These are phyloP conservation scores for Phytophthora litchii DNA, from an alignment of 352 stramenopile genomes.

Conservation along the genomic window DNA sequence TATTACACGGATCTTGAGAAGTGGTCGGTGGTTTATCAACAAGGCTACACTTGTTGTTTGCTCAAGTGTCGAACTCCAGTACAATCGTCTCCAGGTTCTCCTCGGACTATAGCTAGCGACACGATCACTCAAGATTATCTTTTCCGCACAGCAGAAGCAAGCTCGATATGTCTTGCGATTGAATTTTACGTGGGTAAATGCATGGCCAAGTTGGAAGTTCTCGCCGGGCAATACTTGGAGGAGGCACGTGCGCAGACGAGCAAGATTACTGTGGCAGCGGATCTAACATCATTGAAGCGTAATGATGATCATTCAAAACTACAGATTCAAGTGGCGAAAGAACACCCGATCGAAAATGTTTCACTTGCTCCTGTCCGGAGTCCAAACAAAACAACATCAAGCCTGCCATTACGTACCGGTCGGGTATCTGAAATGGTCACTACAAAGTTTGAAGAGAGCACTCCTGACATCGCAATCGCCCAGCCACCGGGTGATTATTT, in stretches of 20 bases:
- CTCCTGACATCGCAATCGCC: not conserved
- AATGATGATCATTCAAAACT: conserved; percentile 6
- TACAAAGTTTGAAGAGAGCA: not conserved
- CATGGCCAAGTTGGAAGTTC: conserved; percentile 76
- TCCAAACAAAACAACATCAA: not conserved
- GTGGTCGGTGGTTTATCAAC: conserved; percentile 68
- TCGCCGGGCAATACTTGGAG: conserved; percentile 40
- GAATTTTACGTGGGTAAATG: conserved; percentile 84
- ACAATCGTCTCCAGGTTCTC: conserved; percentile 12
- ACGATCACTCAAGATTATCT: conserved; percentile 53
- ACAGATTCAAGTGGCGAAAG: conserved; percentile 8
- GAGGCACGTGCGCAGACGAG: conserved; percentile 8
- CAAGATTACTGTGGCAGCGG: conserved; percentile 3
- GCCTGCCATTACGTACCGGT: not conserved
- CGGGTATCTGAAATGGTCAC: not conserved
- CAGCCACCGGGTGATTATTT: not conserved
- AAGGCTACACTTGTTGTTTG: conserved; percentile 62
- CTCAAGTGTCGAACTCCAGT: conserved; percentile 49
- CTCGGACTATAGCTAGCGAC: conserved; percentile 2
- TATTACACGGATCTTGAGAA: conserved; percentile 85
- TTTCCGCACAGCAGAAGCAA: conserved; percentile 60
- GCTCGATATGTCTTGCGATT: conserved; percentile 63
- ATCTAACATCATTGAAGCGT: conserved; percentile 6
- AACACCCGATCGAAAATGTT: conserved; percentile 28
- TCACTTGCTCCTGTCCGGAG: conserved; percentile 24